A percentile compares a stretch with the other conserved stretches of the same genome.
phyloP scores from a whole-genome alignment of 2,329 filamentous ascomycete genomes.

The Penicillium italicum region DNA sequence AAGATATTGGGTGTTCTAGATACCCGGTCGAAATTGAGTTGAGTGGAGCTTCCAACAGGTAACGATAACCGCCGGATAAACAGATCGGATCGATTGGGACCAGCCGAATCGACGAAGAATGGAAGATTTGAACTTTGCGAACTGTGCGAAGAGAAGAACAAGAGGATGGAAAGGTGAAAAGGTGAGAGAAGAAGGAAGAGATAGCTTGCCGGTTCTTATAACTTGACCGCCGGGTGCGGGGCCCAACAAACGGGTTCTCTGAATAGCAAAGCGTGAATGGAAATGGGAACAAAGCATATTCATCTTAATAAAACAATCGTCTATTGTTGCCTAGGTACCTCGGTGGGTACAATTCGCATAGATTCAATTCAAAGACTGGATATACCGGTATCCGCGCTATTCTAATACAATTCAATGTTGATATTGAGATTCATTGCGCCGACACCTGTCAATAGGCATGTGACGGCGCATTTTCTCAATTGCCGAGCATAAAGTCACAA shows the following conservation, averaged over 20 bases:
- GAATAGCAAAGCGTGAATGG: not conserved
- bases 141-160: slow-evolving; percentile 1
- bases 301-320: not conserved
- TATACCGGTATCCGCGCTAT: slow-evolving; percentile 7
- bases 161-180: slow-evolving; percentile 1
- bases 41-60: not conserved
- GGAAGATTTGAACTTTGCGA: not conserved
- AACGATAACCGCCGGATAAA: not conserved
- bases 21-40: not conserved
- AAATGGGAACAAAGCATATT: slow-evolving; percentile 3
- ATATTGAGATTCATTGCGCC: not conserved
- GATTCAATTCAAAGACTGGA: not conserved
- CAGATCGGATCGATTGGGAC: slow-evolving; percentile 6
- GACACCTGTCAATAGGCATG: not conserved
- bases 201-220: slow-evolving; percentile 3
- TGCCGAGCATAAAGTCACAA: slow-evolving; percentile 1
- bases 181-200: slow-evolving; percentile 1
- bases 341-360: not conserved
- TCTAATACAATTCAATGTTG: slow-evolving; percentile 1
- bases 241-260: slow-evolving; percentile 3
- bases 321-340: not conserved
- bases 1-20: slow-evolving; percentile 1
- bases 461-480: not conserved
- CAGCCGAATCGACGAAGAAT: slow-evolving; percentile 5
- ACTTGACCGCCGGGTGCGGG: slow-evolving; percentile 11